A percentile compares a stretch with the other conserved stretches of the same genome.
Conservation (phyloP, 768 basidiomycete species). For the Lactarius indigo region DNA sequence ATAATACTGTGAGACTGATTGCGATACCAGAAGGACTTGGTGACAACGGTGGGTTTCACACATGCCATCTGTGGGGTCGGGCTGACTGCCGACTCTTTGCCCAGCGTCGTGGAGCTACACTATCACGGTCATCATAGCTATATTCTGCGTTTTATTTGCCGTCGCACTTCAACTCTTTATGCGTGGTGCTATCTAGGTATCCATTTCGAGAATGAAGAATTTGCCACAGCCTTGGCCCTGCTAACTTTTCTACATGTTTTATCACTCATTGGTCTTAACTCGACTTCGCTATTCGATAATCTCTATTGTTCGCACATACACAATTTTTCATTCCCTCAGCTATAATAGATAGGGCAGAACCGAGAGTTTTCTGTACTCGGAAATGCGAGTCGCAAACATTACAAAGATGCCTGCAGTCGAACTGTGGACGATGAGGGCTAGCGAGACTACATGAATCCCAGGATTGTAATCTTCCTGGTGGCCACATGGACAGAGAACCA, state of each 20-base stretch:
- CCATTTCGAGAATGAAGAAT: background rate
- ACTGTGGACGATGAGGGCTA: background rate
- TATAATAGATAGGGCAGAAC: background rate
- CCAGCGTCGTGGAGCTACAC: constrained; percentile 34
- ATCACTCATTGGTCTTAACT: background rate
- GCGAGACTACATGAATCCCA: background rate
- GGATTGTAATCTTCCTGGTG: too few relatives aligned
- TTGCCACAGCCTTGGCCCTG: background rate
- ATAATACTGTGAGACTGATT: constrained; percentile 80
- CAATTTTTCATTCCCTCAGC: background rate
- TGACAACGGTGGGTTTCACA: constrained; percentile 27
- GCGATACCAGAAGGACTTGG: constrained; percentile 58
- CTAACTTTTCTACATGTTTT: background rate
- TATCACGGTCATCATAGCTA: constrained; percentile 40
- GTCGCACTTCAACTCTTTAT: constrained; percentile 36
- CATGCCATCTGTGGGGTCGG: background rate
- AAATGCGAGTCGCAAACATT: background rate
- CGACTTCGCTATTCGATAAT: background rate
- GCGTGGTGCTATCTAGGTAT: constrained; percentile 19
- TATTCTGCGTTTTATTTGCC: constrained; percentile 44
- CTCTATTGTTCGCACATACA: background rate
- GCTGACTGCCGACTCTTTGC: constrained; percentile 9
- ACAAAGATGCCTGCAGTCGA: background rate
- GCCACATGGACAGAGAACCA: background rate
- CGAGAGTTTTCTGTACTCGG: background rate